Percentiles rank a stretch among this genome's conserved stretches.
Evolutionary conservation across 2,329 filamentous ascomycete genomes (phyloP).

Genomic region (Cryphonectria parasitica): DNA sequence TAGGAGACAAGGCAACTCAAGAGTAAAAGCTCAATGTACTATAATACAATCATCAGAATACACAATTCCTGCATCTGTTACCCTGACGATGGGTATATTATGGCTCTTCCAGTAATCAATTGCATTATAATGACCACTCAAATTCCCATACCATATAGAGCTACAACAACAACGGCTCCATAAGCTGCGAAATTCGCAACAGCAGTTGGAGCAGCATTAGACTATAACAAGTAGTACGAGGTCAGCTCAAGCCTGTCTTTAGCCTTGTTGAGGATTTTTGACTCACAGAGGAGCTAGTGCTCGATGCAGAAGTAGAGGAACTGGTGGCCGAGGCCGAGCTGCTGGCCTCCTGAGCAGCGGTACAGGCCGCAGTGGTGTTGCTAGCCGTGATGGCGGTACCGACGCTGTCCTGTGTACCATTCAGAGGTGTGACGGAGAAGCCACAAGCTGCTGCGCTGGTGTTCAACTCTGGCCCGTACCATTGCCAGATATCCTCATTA

Average conservation of each 20-base stretch:
- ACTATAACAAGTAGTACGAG: background rate
- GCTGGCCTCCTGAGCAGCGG: conserved; percentile 20
- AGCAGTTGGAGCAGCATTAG: background rate
- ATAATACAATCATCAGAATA: background rate
- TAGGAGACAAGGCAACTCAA: background rate
- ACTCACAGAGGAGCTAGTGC: conserved; percentile 18
- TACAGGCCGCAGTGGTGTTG: conserved; percentile 19
- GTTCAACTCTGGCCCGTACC: conserved; percentile 42
- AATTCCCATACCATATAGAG: conserved; percentile 15
- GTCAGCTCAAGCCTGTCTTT: background rate
- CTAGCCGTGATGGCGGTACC: conserved; percentile 28
- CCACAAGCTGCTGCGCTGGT: conserved; percentile 37
- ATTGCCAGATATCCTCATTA: conserved; percentile 47
- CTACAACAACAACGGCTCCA: conserved; percentile 21
- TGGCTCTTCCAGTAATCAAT: background rate
- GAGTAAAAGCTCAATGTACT: background rate
- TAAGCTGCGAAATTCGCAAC: conserved; percentile 17
- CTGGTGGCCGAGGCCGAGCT: conserved; percentile 18
- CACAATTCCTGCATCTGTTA: background rate
- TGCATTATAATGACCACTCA: background rate
- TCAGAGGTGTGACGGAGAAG: conserved; percentile 32
- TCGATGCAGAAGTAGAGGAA: conserved; percentile 16
- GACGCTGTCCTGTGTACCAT: conserved; percentile 31
- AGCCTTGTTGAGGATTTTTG: background rate
- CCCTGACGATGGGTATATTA: background rate